Evolutionary conservation across 202 grass and related monocot genomes (phyloP).

Genomic region (Saccharum hybrid): DNA sequence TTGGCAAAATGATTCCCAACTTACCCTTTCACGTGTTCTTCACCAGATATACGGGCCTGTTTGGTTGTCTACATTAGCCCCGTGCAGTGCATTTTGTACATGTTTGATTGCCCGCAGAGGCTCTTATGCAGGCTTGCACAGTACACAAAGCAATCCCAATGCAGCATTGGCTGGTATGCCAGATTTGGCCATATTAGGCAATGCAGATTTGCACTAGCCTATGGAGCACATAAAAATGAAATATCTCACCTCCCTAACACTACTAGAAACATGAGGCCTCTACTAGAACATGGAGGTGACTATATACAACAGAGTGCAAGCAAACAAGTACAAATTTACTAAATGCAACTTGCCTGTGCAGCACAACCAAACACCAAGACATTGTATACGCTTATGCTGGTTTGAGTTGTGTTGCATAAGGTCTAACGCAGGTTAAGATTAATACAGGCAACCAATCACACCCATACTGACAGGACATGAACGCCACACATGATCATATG

Average conservation of each 20-base stretch:
- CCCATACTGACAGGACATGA: not conserved
- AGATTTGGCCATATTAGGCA: not conserved
- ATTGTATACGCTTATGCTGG: not conserved
- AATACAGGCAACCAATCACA: not conserved
- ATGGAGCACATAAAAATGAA: not conserved
- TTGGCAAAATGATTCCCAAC: slow-evolving; percentile 15
- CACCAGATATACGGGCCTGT: not conserved
- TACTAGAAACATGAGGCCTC: not conserved
- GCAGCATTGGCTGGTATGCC: not conserved
- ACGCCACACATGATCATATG: not conserved
- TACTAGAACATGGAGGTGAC: not conserved
- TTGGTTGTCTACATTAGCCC: too few species aligned
- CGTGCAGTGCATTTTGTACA: too few species aligned
- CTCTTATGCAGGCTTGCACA: too few species aligned
- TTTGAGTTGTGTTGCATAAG: not conserved
- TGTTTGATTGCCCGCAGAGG: too few species aligned
- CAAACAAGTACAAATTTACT: not conserved
- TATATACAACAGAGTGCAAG: not conserved
- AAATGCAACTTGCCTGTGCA: not conserved
- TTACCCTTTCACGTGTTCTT: slow-evolving; percentile 7
- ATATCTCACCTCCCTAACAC: not conserved
- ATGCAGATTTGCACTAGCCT: not conserved
- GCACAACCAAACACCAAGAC: not conserved
- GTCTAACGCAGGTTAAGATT: not conserved
- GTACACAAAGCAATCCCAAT: too few species aligned